Evolutionary conservation across 2,329 filamentous ascomycete species (phyloP), one percentile per base, ranked within the genome.

Genomic region (Ophiostoma himal-ulmi): DNA sequence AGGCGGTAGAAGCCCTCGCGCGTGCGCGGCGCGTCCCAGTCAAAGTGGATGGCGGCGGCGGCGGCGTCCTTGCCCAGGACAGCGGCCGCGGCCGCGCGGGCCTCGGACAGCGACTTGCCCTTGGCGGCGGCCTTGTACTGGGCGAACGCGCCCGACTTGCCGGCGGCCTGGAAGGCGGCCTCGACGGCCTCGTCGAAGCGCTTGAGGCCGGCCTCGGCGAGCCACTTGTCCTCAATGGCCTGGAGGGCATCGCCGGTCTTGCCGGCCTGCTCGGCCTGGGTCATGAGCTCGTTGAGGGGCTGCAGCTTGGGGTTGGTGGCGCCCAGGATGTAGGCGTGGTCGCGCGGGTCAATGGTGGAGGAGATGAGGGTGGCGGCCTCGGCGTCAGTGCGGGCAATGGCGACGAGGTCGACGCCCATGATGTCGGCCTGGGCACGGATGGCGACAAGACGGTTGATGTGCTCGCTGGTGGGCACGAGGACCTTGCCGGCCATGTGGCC

Each of bases 401-500:
- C 92, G 54, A 99, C 83, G 73, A 99, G 89, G 78, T 99, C 93
- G 73, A 88, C 86, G 74, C 92, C 95, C 95, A 99, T 98, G 77
- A 99, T 98, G 79, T 99, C 95, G 75, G 95, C 94, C 82, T 99
- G 95, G 5, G 95, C 94, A 72, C 95, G 91, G 79, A 99, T 98
- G 75, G 95, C 94, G 68, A 99, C 93, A 70, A 99, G 86, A 70
- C 95, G 91, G 84, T 97, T 98, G 83, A 98, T 97, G 84, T 99
- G 95, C 83, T 99, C 95, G 81, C 89, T 92, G 78, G 97, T 96
- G 68, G 95, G 95, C 69, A 99, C 95, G 72, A 99, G 85, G 62
- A 98, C 95, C 83, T 98, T 98, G 78, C 95, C 95, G 75, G 95
- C 95, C 95, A 98, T 98, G 83, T 98, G 95, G 74, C 95, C 95